Evolutionary conservation across 495 filamentous ascomycete species (phyloP).

Genomic region (Annulohypoxylon stygium): DNA sequence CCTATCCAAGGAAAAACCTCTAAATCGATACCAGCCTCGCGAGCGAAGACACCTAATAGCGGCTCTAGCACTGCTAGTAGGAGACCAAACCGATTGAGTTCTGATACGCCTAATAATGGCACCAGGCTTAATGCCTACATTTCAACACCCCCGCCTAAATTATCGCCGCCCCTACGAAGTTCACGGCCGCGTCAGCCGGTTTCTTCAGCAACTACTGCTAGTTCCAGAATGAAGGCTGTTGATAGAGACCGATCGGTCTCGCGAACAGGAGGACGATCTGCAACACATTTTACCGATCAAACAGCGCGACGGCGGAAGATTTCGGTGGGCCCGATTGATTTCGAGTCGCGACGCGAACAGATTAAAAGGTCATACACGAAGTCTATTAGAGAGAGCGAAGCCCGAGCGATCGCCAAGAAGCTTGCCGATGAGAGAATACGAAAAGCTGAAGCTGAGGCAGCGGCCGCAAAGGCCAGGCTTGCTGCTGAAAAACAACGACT

Average conservation of each 20-base stretch:
- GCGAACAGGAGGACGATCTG: slow-evolving; percentile 54
- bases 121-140: slow-evolving; percentile 69
- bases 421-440: slow-evolving; percentile 58
- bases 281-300: slow-evolving; percentile 52
- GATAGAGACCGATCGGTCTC: slow-evolving; percentile 57
- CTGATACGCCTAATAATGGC: slow-evolving; percentile 49
- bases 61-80: slow-evolving; percentile 48
- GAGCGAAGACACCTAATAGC: slow-evolving; percentile 57
- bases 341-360: slow-evolving; percentile 78
- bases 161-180: slow-evolving; percentile 80
- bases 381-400: slow-evolving; percentile 77
- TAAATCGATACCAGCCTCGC: slow-evolving; percentile 53
- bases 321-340: slow-evolving; percentile 77
- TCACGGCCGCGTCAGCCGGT: slow-evolving; percentile 85
- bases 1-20: slow-evolving; percentile 55
- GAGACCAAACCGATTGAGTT: slow-evolving; percentile 44
- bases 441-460: slow-evolving; percentile 58
- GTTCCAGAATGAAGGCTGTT: slow-evolving; percentile 70
- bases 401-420: slow-evolving; percentile 63
- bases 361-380: slow-evolving; percentile 86
- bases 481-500: slow-evolving; percentile 23
- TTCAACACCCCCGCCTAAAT: slow-evolving; percentile 61
- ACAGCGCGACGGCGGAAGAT: slow-evolving; percentile 60
- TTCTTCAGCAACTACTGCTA: slow-evolving; percentile 75
- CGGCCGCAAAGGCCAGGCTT: slow-evolving; percentile 32